phyloP scores from a whole-genome alignment of 768 basidiomycete species.

The Fomitopsis pulvina region DNA sequence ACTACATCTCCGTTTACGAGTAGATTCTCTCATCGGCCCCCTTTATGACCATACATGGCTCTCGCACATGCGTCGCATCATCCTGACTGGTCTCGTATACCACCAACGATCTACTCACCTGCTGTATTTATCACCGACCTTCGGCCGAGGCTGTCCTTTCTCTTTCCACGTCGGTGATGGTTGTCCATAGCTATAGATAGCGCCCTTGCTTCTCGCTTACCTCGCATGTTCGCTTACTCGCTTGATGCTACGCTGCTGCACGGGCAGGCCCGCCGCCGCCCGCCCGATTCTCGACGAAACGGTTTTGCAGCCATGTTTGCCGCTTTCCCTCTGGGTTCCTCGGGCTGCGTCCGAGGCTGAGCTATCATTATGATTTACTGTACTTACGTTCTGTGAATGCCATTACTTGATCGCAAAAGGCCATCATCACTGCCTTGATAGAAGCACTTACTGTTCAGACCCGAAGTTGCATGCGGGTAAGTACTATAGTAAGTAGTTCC shows the following conservation, averaged over 20 bases:
- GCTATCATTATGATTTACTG: not conserved
- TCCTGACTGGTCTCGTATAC: not conserved
- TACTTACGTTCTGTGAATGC: not conserved
- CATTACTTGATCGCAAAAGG: not conserved
- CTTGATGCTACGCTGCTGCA: not conserved
- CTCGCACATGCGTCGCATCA: not conserved
- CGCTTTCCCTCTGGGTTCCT: not conserved
- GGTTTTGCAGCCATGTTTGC: not conserved
- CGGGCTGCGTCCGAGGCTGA: not conserved
- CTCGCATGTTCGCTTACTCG: not conserved
- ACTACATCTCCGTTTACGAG: conserved; percentile 50
- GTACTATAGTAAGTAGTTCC: no score
- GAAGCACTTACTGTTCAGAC: no score
- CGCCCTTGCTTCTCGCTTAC: not conserved
- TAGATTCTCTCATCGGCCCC: conserved; percentile 6
- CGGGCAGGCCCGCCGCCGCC: not conserved
- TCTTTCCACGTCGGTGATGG: not conserved
- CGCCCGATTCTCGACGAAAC: not conserved
- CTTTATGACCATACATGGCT: not conserved
- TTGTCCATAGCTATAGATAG: not conserved
- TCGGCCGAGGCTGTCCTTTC: not conserved
- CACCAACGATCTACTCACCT: not conserved
- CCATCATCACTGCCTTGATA: no score
- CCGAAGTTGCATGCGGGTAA: no score
- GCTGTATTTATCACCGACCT: not conserved